Conservation (phyloP, 1,284 basidiomycete species). For the Melanopsichium pennsylvanicum region DNA sequence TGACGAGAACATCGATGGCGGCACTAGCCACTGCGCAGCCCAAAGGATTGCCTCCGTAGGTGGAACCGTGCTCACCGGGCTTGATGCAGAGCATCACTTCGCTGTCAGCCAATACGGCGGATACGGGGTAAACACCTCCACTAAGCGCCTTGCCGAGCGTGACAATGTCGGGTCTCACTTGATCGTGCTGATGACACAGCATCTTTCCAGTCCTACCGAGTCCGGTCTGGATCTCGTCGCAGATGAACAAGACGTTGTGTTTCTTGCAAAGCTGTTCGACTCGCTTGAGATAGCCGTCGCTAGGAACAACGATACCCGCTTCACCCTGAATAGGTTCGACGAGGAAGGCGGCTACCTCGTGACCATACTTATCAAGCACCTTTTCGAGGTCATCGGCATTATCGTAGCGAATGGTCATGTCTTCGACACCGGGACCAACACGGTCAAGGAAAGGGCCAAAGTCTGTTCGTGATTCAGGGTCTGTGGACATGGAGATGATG, state of each 20-base stretch:
- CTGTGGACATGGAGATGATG: slow-evolving; percentile 93
- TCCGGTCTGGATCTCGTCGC: slow-evolving; percentile 93
- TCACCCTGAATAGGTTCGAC: slow-evolving; percentile 98
- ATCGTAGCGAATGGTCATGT: slow-evolving; percentile 60
- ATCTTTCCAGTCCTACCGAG: slow-evolving; percentile 61
- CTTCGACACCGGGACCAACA: slow-evolving; percentile 75
- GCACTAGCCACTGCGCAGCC: slow-evolving; percentile 93
- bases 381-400: slow-evolving; percentile 76
- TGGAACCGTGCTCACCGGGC: slow-evolving; percentile 98
- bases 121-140: slow-evolving; percentile 96
- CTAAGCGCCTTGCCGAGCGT: slow-evolving; percentile 95
- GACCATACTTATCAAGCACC: slow-evolving; percentile 82
- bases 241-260: slow-evolving; percentile 93
- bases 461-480: slow-evolving; percentile 83
- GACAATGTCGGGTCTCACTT: slow-evolving; percentile 88
- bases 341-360: slow-evolving; percentile 88
- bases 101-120: slow-evolving; percentile 86
- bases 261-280: slow-evolving; percentile 86
- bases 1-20: slow-evolving; percentile 84
- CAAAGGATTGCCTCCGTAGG: slow-evolving; percentile 82
- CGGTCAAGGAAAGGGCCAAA: slow-evolving; percentile 90
- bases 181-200: slow-evolving; percentile 77
- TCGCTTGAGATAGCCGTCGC: slow-evolving; percentile 82
- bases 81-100: slow-evolving; percentile 93
- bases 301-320: slow-evolving; percentile 92